Percentiles rank a stretch among this genome's conserved stretches.
Evolutionary conservation across 495 filamentous ascomycete genomes (phyloP).

Genomic region (Tuber brumale): DNA sequence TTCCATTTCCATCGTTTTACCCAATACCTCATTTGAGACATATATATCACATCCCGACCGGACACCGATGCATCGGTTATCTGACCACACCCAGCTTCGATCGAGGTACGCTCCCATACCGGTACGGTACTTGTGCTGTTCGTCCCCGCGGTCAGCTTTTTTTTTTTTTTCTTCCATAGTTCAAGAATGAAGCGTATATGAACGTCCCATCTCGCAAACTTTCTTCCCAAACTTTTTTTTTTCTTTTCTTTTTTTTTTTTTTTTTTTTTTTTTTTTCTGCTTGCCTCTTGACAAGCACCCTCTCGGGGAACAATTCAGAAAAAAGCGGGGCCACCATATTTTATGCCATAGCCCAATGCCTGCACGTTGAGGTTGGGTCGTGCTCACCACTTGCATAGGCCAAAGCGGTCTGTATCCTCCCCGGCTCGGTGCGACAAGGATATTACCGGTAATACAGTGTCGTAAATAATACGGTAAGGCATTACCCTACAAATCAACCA

Average conservation of each 20-base stretch:
- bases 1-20: background rate
- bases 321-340: background rate
- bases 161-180: background rate
- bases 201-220: background rate
- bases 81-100: constrained; percentile 1
- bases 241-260: background rate
- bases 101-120: background rate
- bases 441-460: too few relatives aligned
- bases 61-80: constrained; percentile 3
- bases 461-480: background rate
- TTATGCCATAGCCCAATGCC: background rate
- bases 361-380: background rate
- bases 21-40: constrained; percentile 5
- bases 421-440: background rate
- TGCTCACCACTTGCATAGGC: background rate
- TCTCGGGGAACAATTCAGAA: background rate
- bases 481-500: background rate
- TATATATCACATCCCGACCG: background rate
- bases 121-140: background rate
- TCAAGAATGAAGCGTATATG: background rate
- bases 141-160: background rate
- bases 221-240: background rate
- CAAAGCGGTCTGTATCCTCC: background rate
- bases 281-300: background rate
- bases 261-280: background rate